Conservation (phyloP, 2,329 filamentous ascomycete species). For the Colletotrichum euphorbiae region DNA sequence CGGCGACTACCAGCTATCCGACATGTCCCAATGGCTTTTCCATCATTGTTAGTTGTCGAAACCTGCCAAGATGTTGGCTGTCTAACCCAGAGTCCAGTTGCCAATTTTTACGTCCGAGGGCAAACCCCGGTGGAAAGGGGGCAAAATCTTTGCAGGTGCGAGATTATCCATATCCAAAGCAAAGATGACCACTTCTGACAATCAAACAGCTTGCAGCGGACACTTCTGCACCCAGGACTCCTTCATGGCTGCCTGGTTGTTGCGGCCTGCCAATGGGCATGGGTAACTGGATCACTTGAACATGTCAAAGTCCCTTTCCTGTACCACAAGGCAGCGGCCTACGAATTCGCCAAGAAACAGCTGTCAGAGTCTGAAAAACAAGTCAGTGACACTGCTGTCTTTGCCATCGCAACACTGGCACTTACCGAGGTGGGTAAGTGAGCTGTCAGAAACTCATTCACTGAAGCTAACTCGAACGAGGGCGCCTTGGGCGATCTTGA, state of each 20-base stretch:
- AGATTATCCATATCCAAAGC: background rate
- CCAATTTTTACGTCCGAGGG: slow-evolving; percentile 55
- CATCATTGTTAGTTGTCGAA: slow-evolving; percentile 48
- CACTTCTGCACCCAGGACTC: slow-evolving; percentile 57
- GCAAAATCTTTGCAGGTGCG: slow-evolving; percentile 50
- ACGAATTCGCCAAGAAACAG: slow-evolving; percentile 59
- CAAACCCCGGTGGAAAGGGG: slow-evolving; percentile 53
- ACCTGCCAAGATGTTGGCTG: background rate
- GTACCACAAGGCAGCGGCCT: slow-evolving; percentile 60
- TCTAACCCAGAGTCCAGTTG: slow-evolving; percentile 46
- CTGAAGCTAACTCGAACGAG: slow-evolving; percentile 42
- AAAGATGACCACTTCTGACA: slow-evolving; percentile 26
- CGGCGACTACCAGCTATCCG: slow-evolving; percentile 45
- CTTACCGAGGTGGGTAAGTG: slow-evolving; percentile 54
- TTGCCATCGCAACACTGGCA: slow-evolving; percentile 57
- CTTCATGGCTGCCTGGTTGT: slow-evolving; percentile 59
- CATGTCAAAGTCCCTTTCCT: slow-evolving; percentile 58
- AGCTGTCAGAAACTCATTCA: background rate
- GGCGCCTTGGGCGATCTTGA: slow-evolving; percentile 57
- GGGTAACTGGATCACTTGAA: slow-evolving; percentile 58
- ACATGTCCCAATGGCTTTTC: slow-evolving; percentile 51
- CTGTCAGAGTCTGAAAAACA: slow-evolving; percentile 52
- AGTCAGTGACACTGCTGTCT: slow-evolving; percentile 55
- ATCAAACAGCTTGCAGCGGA: slow-evolving; percentile 53
- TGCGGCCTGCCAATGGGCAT: slow-evolving; percentile 59